Evolutionary conservation across 75 land plant genomes (phyloP), one percentile per base, ranked within the genome.

Genomic region (Selaginella moellendorffii): DNA sequence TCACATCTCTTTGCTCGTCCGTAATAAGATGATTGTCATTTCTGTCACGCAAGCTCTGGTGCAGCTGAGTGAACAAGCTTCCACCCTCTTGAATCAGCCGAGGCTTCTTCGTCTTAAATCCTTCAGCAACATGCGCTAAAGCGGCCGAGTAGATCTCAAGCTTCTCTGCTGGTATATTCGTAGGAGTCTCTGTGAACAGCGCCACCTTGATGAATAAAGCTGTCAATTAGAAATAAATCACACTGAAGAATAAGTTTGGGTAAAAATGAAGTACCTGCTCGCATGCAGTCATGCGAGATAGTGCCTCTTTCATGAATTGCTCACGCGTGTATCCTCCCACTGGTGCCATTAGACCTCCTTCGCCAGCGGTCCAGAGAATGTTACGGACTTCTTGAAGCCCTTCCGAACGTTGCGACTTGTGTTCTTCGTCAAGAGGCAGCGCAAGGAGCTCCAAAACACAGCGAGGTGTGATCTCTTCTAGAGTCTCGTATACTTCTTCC

Each of bases 321-420:
- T 88, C 95, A 54, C 90, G 81, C 8, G 90, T 88, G 69, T 78
- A 88, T 23, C 96, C 97, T 29, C 90, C 87, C 51, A 79, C 77
- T 54, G 79, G 68, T 53, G 83, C 87, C 26, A 81, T 61, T 26
- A 80, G 82, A 52, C 88, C 88, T n/a, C 80, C 88, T 65, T 81
- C 84, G 62, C 88, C 88, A 74, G 84, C 88, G 77, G 81, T 69
- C 97, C 97, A 88, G 31, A 92, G 52, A 62, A 92, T 78, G 63
- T 79, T 81, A n/a, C 87, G 80, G 28, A 85, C 64, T 54, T 85
- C 87, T 61, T 76, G 85, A 18, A 92, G 85, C 54, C 95, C 97
- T 60, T 85, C 96, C 62, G 72, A 78, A 25, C 97, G 75, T 58
- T 61, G 80, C 0, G 62, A 52, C 22, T 65, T 65, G 53, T 77